phyloP scores from a whole-genome alignment of 2,329 filamentous ascomycete species.

The Alternaria sp. region DNA sequence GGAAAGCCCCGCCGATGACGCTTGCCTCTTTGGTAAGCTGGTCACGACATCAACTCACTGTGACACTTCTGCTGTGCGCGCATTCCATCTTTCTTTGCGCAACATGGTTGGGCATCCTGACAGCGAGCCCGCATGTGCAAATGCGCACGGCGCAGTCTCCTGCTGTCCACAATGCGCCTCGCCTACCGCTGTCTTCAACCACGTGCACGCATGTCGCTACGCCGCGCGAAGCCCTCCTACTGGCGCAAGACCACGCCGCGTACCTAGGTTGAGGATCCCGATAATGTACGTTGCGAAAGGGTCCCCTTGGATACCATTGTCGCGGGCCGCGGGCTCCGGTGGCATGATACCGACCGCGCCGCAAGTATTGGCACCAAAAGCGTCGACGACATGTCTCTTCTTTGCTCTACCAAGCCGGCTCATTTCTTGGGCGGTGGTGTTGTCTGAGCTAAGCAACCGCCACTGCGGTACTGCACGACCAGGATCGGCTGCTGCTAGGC shows the following conservation, averaged over 20 bases:
- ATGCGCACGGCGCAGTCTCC: conserved; percentile 1
- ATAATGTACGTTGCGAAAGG: conserved; percentile 9
- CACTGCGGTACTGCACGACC: conserved; percentile 20
- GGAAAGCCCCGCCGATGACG: conserved; percentile 8
- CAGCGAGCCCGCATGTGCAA: conserved; percentile 15
- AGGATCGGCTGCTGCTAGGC: conserved; percentile 14
- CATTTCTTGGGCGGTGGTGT: neutral
- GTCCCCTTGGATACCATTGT: conserved; percentile 8
- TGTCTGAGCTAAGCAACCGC: conserved; percentile 3
- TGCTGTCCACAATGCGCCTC: conserved; percentile 1
- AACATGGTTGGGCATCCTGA: conserved; percentile 17
- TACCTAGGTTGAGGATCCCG: conserved; percentile 1
- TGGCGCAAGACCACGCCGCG: conserved; percentile 4
- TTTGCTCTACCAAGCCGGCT: neutral
- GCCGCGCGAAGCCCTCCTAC: conserved; percentile 1
- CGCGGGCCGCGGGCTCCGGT: conserved; percentile 19
- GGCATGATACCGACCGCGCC: conserved; percentile 20
- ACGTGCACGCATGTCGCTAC: conserved; percentile 19
- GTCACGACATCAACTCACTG: conserved; percentile 13
- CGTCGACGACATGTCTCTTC: conserved; percentile 14
- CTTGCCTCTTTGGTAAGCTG: conserved; percentile 12
- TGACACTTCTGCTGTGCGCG: conserved; percentile 10
- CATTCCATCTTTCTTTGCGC: conserved; percentile 16
- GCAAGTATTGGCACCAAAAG: conserved; percentile 5
- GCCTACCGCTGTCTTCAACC: conserved; percentile 15